phyloP scores from a whole-genome alignment of 2,329 filamentous ascomycete genomes.

The Truncatella angustata region DNA sequence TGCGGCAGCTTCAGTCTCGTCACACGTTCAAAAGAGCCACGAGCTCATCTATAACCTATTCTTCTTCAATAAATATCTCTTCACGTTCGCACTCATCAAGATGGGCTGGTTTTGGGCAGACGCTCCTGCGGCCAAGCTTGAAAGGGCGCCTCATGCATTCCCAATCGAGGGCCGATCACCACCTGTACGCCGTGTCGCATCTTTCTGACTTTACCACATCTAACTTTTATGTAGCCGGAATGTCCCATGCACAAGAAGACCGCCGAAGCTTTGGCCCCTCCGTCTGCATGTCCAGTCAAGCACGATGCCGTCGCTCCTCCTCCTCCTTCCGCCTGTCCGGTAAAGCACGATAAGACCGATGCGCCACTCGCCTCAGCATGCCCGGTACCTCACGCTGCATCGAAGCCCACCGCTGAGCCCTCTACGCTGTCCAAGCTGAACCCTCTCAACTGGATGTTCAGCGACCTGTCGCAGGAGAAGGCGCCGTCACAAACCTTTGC shows the following conservation, averaged over 20 bases:
- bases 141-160: conserved; percentile 23
- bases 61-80: not conserved
- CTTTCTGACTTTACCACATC: conserved; percentile 17
- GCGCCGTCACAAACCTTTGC: conserved; percentile 69
- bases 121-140: conserved; percentile 28
- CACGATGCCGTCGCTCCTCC: conserved; percentile 19
- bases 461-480: conserved; percentile 75
- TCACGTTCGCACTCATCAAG: not conserved
- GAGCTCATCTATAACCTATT: not conserved
- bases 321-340: conserved; percentile 28
- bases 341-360: conserved; percentile 22
- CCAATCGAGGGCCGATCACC: conserved; percentile 30
- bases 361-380: conserved; percentile 36
- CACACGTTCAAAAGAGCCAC: not conserved
- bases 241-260: conserved; percentile 58
- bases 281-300: conserved; percentile 31
- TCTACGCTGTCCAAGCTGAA: conserved; percentile 57
- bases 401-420: conserved; percentile 29
- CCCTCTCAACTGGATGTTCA: conserved; percentile 93
- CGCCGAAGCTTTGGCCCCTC: conserved; percentile 41
- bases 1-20: not conserved
- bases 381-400: conserved; percentile 43
- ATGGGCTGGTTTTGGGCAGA: conserved; percentile 69
- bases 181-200: conserved; percentile 33
- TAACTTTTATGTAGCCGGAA: conserved; percentile 35